A percentile compares a stretch with the other conserved stretches of the same genome.
Conservation (phyloP, 495 filamentous ascomycete genomes). For the Aspergillus sparsus region DNA sequence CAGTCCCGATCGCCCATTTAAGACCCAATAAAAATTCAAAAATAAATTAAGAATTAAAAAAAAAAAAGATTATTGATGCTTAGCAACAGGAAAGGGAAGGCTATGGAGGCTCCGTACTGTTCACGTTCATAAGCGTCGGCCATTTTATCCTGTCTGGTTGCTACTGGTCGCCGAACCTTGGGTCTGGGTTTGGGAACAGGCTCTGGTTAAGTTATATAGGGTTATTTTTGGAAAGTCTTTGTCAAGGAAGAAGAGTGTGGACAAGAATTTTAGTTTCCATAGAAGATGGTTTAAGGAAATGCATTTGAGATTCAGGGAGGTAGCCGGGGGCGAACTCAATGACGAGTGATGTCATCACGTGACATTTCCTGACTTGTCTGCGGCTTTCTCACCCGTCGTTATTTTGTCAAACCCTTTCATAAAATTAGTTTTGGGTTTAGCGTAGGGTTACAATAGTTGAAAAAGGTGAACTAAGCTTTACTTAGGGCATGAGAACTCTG, state of each 20-base stretch:
- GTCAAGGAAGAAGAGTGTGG: neutral
- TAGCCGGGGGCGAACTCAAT: neutral
- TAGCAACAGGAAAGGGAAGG: constrained; percentile 3
- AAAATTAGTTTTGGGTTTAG: too few species aligned
- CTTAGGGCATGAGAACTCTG: neutral
- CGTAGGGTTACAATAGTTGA: too few species aligned
- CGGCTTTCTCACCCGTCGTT: too few species aligned
- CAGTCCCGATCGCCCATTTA: neutral
- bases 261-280: neutral
- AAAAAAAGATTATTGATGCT: neutral
- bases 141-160: constrained; percentile 54
- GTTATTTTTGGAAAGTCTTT: too few species aligned
- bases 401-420: too few species aligned
- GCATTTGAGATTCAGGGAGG: neutral
- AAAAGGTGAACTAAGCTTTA: too few species aligned
- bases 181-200: neutral
- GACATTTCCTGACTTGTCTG: neutral
- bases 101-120: constrained; percentile 46
- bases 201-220: neutral
- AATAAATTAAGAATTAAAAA: neutral
- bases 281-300: neutral
- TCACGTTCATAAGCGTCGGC: constrained; percentile 96
- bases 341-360: constrained; percentile 1
- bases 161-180: neutral
- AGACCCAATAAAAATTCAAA: neutral